Conservation (phyloP, 2,329 filamentous ascomycete species). For the Fusarium euwallaceae region DNA sequence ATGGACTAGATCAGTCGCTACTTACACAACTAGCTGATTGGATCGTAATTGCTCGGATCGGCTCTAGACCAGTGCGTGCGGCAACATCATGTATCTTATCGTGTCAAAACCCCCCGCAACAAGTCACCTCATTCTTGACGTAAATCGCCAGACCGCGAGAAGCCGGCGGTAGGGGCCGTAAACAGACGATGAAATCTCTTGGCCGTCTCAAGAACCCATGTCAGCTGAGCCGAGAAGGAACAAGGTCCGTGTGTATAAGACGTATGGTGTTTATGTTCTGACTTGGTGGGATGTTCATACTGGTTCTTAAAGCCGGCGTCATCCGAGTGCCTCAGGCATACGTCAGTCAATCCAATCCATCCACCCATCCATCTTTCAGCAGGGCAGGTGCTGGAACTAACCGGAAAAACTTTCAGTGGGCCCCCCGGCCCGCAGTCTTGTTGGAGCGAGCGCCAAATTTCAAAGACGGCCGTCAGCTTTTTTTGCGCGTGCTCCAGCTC, state of each 20-base stretch:
- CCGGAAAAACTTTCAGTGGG: constrained; percentile 50
- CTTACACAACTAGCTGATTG: not conserved
- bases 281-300: not conserved
- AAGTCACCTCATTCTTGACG: constrained; percentile 45
- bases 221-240: not conserved
- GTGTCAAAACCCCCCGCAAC: constrained; percentile 33
- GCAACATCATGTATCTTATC: constrained; percentile 17
- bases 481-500: constrained; percentile 51
- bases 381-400: constrained; percentile 15
- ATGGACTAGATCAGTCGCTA: not conserved
- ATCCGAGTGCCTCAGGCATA: constrained; percentile 40
- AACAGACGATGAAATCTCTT: constrained; percentile 12
- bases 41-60: constrained; percentile 7
- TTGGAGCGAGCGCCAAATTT: constrained; percentile 49
- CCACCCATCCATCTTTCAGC: constrained; percentile 2
- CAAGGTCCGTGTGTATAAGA: not conserved
- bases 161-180: constrained; percentile 32
- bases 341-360: not conserved
- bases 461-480: constrained; percentile 49
- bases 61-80: constrained; percentile 19
- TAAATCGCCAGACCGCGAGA: constrained; percentile 43
- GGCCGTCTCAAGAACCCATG: constrained; percentile 1
- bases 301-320: constrained; percentile 8
- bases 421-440: constrained; percentile 30
- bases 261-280: not conserved